A percentile compares a stretch with the other conserved stretches of the same genome.
phyloP scores from a whole-genome alignment of 345 rosid genomes.

The Sisymbrium altissimum region DNA sequence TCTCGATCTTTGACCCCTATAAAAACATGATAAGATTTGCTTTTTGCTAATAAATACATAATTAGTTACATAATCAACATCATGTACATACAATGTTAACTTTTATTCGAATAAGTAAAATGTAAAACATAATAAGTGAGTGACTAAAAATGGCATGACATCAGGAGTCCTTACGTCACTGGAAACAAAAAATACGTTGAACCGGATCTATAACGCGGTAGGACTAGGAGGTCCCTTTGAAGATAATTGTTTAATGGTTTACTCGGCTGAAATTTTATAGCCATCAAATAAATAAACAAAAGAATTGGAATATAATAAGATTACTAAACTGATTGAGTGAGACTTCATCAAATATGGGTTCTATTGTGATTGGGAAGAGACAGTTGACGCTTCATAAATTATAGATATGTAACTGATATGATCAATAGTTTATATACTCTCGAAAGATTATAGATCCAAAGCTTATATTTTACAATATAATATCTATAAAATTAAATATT shows the following conservation, averaged over 20 bases:
- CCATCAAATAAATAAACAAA: neutral
- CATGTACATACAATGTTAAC: neutral
- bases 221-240: neutral
- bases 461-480: too few species aligned
- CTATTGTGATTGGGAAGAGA: neutral
- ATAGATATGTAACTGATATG: neutral
- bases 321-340: neutral
- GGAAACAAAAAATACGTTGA: neutral
- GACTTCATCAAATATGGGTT: slow-evolving; percentile 2
- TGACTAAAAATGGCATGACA: slow-evolving; percentile 8
- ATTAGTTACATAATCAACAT: neutral
- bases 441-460: neutral
- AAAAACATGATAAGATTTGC: neutral
- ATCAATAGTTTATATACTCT: neutral
- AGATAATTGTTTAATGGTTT: slow-evolving; percentile 13
- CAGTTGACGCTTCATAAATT: neutral
- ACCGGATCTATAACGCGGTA: slow-evolving; percentile 25
- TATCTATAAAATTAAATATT: too few species aligned
- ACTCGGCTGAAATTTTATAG: slow-evolving; percentile 19
- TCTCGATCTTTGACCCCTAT: neutral
- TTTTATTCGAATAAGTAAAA: neutral
- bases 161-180: slow-evolving; percentile 18
- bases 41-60: neutral
- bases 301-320: neutral
- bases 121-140: neutral